phyloP scores from a whole-genome alignment of 2,329 filamentous ascomycete species.

The Thermothelomyces thermophilus region DNA sequence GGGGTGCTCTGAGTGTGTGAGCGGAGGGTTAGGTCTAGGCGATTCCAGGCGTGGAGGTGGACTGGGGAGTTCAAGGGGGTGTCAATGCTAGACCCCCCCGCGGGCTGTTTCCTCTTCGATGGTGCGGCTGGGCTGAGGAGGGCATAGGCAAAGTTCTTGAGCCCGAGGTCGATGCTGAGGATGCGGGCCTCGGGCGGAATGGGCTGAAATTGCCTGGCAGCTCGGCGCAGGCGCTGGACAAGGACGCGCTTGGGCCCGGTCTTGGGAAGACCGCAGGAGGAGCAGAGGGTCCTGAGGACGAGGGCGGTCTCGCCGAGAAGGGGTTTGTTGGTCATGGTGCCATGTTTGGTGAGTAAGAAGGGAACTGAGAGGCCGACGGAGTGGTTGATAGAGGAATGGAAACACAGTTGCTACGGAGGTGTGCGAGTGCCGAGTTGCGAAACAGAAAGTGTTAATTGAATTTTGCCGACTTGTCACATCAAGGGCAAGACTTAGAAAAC shows the following conservation, averaged over 20 bases:
- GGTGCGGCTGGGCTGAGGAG: conserved; percentile 37
- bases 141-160: conserved; percentile 72
- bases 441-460: no score
- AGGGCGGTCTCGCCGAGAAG: conserved; percentile 34
- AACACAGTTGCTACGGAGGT: no score
- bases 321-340: conserved; percentile 10
- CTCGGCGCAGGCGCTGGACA: conserved; percentile 41
- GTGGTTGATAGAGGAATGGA: background rate
- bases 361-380: background rate
- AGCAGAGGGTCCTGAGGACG: conserved; percentile 53
- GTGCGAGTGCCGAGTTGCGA: no score
- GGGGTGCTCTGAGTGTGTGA: conserved; percentile 11
- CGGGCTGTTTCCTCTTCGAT: background rate
- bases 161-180: conserved; percentile 78
- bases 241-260: conserved; percentile 55
- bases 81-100: background rate
- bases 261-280: conserved; percentile 51
- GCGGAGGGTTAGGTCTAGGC: conserved; percentile 21
- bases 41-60: conserved; percentile 24
- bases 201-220: conserved; percentile 25
- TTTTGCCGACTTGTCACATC: no score
- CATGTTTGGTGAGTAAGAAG: background rate
- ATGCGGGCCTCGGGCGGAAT: conserved; percentile 41
- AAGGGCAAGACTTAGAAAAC: no score
- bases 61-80: conserved; percentile 1